Evolutionary conservation across 805 yeast species (phyloP).

Genomic region (Wickerhamiella alocasiicola): DNA sequence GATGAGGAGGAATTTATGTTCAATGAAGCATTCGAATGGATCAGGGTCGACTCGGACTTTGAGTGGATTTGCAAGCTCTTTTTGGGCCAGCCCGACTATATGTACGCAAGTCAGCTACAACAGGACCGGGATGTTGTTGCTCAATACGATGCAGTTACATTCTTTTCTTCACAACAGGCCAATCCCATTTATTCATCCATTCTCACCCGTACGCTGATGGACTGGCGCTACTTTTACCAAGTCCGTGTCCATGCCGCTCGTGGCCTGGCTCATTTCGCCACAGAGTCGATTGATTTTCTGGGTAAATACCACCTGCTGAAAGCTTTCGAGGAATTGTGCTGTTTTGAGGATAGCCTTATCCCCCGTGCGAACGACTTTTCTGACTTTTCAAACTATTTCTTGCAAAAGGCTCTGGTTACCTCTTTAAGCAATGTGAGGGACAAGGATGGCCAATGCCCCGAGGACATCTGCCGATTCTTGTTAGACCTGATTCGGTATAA

Average conservation of each 20-base stretch:
- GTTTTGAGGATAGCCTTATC: conserved; percentile 52
- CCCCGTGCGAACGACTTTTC: conserved; percentile 76
- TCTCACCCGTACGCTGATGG: conserved; percentile 69
- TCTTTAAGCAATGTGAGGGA: conserved; percentile 52
- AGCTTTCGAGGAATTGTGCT: conserved; percentile 56
- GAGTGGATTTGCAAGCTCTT: conserved; percentile 86
- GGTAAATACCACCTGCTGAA: conserved; percentile 63
- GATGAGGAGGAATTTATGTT: conserved; percentile 57
- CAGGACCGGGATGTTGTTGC: conserved; percentile 96
- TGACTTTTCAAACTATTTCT: conserved; percentile 52
- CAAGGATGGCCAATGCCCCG: conserved; percentile 49
- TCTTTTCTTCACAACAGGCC: conserved; percentile 54
- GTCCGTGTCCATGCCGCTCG: conserved; percentile 76
- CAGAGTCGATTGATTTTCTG: conserved; percentile 44
- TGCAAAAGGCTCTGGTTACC: conserved; percentile 55
- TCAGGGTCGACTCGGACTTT: conserved; percentile 91
- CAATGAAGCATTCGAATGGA: conserved; percentile 93
- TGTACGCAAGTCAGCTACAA: conserved; percentile 86
- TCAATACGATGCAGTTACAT: conserved; percentile 69
- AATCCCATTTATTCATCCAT: conserved; percentile 59
- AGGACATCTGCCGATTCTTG: conserved; percentile 47
- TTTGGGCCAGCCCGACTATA: conserved; percentile 83
- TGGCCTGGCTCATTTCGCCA: conserved; percentile 61
- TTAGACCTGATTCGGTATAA: conserved; percentile 67
- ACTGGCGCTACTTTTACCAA: conserved; percentile 75